phyloP scores from a whole-genome alignment of 2,329 filamentous ascomycete species.

The Blumeria hordei region DNA sequence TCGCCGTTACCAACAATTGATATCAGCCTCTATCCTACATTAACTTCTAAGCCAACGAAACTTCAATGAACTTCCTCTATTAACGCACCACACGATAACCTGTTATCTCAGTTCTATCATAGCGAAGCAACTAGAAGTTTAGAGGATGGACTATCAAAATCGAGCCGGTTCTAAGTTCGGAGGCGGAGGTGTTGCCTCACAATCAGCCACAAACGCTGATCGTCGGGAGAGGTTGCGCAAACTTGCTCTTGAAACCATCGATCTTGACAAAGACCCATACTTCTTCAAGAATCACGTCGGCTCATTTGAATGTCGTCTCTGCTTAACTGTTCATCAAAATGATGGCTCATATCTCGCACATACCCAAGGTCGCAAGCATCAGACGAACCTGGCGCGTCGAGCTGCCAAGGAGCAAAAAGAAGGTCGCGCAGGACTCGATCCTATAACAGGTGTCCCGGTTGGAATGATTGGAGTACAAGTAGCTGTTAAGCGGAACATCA shows the following conservation, averaged over 20 bases:
- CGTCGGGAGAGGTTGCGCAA: conserved; percentile 91
- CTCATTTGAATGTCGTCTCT: conserved; percentile 91
- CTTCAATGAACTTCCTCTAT: too few relatives aligned
- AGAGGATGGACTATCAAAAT: conserved; percentile 53
- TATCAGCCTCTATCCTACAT: too few relatives aligned
- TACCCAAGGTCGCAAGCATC: conserved; percentile 95
- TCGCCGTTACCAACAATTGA: too few relatives aligned
- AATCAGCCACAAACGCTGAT: conserved; percentile 85
- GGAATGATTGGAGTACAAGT: conserved; percentile 44
- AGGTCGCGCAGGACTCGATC: conserved; percentile 41
- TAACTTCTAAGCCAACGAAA: too few relatives aligned
- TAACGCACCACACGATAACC: too few relatives aligned
- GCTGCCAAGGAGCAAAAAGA: conserved; percentile 91
- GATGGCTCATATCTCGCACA: conserved; percentile 97
- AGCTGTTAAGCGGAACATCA: conserved; percentile 50
- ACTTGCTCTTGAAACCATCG: conserved; percentile 94
- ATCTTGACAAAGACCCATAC: conserved; percentile 97
- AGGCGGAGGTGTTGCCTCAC: conserved; percentile 84
- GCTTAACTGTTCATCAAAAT: conserved; percentile 93
- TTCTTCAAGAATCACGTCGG: conserved; percentile 99
- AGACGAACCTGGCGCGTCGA: conserved; percentile 88
- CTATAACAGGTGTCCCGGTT: conserved; percentile 43
- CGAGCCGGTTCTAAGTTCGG: conserved; percentile 94
- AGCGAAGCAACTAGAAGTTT: too few relatives aligned
- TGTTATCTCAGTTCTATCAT: too few relatives aligned